Conservation (phyloP, 73 alveolate genomes). For the Paramecium pentaurelia region DNA sequence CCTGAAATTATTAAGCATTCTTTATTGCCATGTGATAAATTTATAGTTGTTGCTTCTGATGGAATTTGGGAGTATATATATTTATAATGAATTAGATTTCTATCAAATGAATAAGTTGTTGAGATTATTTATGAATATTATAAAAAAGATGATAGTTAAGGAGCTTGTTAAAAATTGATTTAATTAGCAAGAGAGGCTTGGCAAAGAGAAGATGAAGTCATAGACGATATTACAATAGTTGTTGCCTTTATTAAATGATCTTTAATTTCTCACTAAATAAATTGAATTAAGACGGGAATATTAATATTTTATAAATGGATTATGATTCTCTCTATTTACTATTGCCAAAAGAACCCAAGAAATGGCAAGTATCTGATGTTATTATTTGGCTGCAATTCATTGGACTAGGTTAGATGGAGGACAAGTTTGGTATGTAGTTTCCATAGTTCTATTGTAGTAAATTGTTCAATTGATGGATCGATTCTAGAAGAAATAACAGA, state of each 20-base stretch:
- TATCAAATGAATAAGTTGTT: slow-evolving; percentile 81
- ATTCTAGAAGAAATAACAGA: not conserved
- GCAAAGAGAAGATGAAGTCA: slow-evolving; percentile 86
- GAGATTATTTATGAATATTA: slow-evolving; percentile 78
- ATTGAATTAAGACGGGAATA: not conserved
- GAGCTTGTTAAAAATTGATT: slow-evolving; percentile 83
- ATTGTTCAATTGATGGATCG: not conserved
- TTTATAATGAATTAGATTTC: slow-evolving; percentile 21
- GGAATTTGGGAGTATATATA: slow-evolving; percentile 82
- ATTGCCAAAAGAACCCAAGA: slow-evolving; percentile 35
- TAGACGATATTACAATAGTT: slow-evolving; percentile 94
- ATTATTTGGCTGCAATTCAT: slow-evolving; percentile 25
- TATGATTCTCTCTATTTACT: slow-evolving; percentile 39
- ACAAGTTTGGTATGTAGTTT: not conserved
- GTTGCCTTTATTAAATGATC: slow-evolving; percentile 67
- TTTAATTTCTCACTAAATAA: slow-evolving; percentile 56
- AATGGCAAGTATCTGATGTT: slow-evolving; percentile 32
- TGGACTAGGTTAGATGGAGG: not conserved
- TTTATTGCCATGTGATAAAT: slow-evolving; percentile 69
- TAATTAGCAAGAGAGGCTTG: slow-evolving; percentile 78
- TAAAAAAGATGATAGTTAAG: slow-evolving; percentile 75
- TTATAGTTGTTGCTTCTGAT: slow-evolving; percentile 79
- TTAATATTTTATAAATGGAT: slow-evolving; percentile 8
- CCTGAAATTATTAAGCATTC: slow-evolving; percentile 71
- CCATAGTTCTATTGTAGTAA: not conserved